phyloP scores from a whole-genome alignment of 768 basidiomycete species.

The Pleurotus eryngii region DNA sequence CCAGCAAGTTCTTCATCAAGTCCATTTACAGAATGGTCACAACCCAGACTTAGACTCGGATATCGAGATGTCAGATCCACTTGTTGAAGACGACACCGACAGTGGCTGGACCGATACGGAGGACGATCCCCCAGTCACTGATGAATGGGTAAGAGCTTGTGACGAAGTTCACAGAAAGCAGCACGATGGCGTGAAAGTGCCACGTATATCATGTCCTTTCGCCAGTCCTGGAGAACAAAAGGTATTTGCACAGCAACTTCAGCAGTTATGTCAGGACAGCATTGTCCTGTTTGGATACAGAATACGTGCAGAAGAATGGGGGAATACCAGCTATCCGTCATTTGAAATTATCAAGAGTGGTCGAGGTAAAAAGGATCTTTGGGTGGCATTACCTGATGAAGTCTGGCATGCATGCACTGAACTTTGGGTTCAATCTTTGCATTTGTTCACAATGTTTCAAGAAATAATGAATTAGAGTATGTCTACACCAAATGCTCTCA shows the following conservation, averaged over 20 bases:
- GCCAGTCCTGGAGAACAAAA: not conserved
- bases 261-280: not conserved
- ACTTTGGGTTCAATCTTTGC: not conserved
- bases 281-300: conserved; percentile 12
- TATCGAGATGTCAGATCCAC: not conserved
- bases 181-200: conserved; percentile 31
- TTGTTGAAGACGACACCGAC: not conserved
- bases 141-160: not conserved
- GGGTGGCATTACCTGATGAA: not conserved
- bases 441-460: not conserved
- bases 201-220: conserved; percentile 13
- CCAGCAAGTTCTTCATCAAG: not conserved
- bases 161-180: conserved; percentile 12
- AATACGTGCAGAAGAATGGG: conserved; percentile 17
- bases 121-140: no score
- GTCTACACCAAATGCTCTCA: not conserved
- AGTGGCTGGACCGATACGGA: not conserved
- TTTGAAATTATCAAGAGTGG: conserved; percentile 11
- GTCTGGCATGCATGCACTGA: not conserved
- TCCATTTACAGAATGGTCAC: not conserved
- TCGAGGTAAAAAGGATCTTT: conserved; percentile 5
- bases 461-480: not conserved
- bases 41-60: not conserved
- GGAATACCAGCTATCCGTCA: conserved; percentile 5
- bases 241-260: conserved; percentile 6